Percentiles rank a stretch among this genome's conserved stretches.
Evolutionary conservation across 805 yeast species (phyloP).

Genomic region (Pichia scutulata): DNA sequence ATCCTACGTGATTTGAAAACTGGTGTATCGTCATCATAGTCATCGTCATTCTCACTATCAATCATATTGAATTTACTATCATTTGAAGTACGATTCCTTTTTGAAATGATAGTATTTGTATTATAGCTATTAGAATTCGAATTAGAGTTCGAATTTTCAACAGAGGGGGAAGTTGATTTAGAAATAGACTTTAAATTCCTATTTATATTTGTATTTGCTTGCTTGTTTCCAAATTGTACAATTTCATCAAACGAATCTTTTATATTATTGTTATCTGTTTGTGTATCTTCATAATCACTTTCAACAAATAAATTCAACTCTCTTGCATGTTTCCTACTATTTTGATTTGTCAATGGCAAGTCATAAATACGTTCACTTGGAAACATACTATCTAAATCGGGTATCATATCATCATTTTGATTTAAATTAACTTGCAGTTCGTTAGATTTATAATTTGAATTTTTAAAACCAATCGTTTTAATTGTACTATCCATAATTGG

Average conservation of each 20-base stretch:
- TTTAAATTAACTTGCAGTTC: conserved; percentile 4
- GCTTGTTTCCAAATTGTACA: not conserved
- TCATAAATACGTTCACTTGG: not conserved
- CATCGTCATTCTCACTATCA: conserved; percentile 1
- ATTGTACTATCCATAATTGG: conserved; percentile 17
- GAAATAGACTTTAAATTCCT: not conserved
- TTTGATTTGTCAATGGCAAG: not conserved
- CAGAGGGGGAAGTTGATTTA: not conserved
- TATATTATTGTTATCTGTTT: not conserved
- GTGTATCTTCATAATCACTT: conserved; percentile 10
- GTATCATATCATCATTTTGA: conserved; percentile 11
- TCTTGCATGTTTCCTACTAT: conserved; percentile 1
- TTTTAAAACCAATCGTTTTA: conserved; percentile 14
- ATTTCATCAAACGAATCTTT: not conserved
- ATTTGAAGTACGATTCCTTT: too few relatives aligned
- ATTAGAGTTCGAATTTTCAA: not conserved
- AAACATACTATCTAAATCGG: conserved; percentile 6
- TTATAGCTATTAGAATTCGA: not conserved
- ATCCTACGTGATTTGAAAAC: conserved; percentile 23
- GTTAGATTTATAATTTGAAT: conserved; percentile 13
- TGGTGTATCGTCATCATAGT: conserved; percentile 25
- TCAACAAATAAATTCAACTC: conserved; percentile 8
- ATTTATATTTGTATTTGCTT: too few relatives aligned
- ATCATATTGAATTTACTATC: not conserved
- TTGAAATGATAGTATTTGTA: not conserved